phyloP scores from a whole-genome alignment of 768 basidiomycete species.

The Lyophyllum decastes region DNA sequence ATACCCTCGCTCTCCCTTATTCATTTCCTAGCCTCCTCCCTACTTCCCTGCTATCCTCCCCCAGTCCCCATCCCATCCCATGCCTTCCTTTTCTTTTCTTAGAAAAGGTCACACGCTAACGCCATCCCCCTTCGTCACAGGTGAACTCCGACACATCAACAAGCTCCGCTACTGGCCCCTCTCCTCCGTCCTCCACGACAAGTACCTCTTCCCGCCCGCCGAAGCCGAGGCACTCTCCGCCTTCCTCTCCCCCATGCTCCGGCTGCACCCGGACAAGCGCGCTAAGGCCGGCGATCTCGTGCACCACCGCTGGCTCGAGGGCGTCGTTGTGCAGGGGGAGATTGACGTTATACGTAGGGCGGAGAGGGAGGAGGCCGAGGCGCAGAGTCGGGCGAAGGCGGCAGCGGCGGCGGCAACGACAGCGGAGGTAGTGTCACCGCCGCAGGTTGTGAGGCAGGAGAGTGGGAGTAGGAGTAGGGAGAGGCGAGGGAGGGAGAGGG shows the following conservation, averaged over 20 bases:
- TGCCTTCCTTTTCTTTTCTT: too few species aligned
- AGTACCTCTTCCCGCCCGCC: conserved; percentile 86
- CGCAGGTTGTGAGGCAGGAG: not conserved
- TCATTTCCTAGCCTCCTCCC: too few species aligned
- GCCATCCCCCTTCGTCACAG: conserved; percentile 28
- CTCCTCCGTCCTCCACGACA: conserved; percentile 82
- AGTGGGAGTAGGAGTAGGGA: not conserved
- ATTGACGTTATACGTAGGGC: conserved; percentile 74
- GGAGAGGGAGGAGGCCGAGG: conserved; percentile 58
- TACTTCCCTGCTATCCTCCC: too few species aligned
- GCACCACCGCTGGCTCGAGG: conserved; percentile 87
- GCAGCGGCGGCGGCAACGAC: not conserved
- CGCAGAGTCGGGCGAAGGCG: conserved; percentile 19
- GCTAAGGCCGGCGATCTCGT: conserved; percentile 86
- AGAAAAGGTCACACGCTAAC: not conserved
- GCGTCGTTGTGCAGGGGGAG: conserved; percentile 86
- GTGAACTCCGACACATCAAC: conserved; percentile 90
- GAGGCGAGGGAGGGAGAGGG: conserved; percentile 4
- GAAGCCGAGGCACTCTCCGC: conserved; percentile 82
- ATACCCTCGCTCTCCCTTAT: too few species aligned
- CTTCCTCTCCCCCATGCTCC: conserved; percentile 89
- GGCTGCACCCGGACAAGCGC: conserved; percentile 85
- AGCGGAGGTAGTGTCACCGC: too few species aligned
- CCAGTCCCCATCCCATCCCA: too few species aligned
- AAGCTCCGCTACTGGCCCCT: conserved; percentile 94